Evolutionary conservation across 148 eudicot genomes (phyloP).

Genomic region (Cornus florida): DNA sequence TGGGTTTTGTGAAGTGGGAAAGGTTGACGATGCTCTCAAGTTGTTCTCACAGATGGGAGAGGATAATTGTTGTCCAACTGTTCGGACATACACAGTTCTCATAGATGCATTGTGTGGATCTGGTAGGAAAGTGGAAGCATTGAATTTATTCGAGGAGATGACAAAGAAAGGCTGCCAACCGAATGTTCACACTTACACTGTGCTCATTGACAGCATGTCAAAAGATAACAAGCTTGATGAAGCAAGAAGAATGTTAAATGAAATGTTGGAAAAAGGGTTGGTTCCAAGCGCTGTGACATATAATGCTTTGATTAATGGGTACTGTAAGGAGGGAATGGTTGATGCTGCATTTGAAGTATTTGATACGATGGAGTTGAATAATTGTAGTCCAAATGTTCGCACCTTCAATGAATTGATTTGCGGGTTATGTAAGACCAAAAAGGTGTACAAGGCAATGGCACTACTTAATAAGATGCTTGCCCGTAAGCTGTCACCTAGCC

Average conservation of each 20-base stretch:
- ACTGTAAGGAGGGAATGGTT: conserved; percentile 61
- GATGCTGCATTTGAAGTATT: conserved; percentile 61
- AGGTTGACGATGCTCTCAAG: conserved; percentile 60
- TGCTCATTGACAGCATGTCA: conserved; percentile 59
- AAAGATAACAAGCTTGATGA: conserved; percentile 55
- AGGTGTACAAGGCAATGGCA: conserved; percentile 66
- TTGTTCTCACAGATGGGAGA: conserved; percentile 56
- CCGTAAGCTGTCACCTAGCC: conserved; percentile 48
- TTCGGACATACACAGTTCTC: conserved; percentile 71
- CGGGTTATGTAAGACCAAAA: conserved; percentile 57
- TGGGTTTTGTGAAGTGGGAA: conserved; percentile 68
- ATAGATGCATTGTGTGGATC: conserved; percentile 60
- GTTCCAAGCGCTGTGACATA: conserved; percentile 59
- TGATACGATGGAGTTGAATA: conserved; percentile 53
- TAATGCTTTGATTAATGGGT: conserved; percentile 79
- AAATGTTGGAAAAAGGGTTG: conserved; percentile 47
- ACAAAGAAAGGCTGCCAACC: conserved; percentile 63
- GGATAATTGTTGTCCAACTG: conserved; percentile 67
- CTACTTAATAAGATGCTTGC: conserved; percentile 68
- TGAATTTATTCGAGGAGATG: conserved; percentile 67
- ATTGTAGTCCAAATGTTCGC: conserved; percentile 58
- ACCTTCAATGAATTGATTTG: conserved; percentile 80
- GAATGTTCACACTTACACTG: conserved; percentile 75
- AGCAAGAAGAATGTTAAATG: conserved; percentile 50
- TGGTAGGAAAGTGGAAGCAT: conserved; percentile 51